Evolutionary conservation across 305 asterid genomes (phyloP).

Genomic region (Ajuga reptans): DNA sequence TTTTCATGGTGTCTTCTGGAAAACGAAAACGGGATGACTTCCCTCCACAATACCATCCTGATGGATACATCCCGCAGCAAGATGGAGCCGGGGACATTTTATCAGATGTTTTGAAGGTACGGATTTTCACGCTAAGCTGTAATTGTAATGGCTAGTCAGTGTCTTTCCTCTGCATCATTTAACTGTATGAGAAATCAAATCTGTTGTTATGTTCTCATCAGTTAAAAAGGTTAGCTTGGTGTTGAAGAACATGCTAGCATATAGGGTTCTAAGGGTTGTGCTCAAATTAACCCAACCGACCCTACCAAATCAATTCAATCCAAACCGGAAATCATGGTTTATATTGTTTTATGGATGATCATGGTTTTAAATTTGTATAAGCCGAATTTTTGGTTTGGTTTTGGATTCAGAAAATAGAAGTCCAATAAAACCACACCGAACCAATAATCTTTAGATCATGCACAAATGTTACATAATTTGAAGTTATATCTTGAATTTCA

Average conservation of each 20-base stretch:
- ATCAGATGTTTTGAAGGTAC: conserved; percentile 47
- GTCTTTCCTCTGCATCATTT: not conserved
- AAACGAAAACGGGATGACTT: conserved; percentile 72
- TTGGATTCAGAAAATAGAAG: no score
- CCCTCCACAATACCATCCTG: conserved; percentile 53
- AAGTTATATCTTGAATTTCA: no score
- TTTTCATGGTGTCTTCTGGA: conserved; percentile 53
- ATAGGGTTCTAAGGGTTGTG: no score
- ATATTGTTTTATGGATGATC: no score
- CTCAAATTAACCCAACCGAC: no score
- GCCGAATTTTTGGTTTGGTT: no score
- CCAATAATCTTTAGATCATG: no score
- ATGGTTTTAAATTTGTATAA: no score
- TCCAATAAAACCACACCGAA: no score
- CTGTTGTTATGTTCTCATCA: not conserved
- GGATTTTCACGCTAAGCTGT: not conserved
- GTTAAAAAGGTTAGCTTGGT: not conserved
- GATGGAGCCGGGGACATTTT: conserved; percentile 74
- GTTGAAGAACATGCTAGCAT: not conserved
- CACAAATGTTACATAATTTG: no score
- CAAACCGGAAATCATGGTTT: no score
- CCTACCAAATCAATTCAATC: no score
- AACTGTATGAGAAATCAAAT: not conserved
- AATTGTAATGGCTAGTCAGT: not conserved
- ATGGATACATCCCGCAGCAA: conserved; percentile 91